phyloP scores from a whole-genome alignment of 805 yeast species.

The Brettanomyces bruxellensis region DNA sequence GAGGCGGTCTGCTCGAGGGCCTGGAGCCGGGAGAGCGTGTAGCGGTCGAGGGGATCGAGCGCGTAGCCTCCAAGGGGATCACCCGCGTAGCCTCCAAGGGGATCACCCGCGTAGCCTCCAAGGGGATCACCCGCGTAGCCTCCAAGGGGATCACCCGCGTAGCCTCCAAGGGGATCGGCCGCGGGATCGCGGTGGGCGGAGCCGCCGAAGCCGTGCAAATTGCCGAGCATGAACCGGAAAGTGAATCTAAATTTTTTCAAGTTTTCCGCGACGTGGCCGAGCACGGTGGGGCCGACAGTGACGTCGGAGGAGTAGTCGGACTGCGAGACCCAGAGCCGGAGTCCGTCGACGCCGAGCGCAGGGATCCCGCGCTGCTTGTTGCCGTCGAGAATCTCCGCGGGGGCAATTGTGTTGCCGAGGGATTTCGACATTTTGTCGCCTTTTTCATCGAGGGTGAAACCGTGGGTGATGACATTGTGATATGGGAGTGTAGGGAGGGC shows the following conservation, averaged over 20 bases:
- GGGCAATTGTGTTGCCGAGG: constrained; percentile 71
- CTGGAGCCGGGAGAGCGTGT: constrained; percentile 46
- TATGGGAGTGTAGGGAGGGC: constrained; percentile 42
- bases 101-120: not conserved
- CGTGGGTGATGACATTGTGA: constrained; percentile 77
- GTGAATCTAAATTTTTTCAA: constrained; percentile 78
- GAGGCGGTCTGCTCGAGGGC: constrained; percentile 34
- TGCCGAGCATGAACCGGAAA: constrained; percentile 74
- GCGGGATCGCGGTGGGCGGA: constrained; percentile 3
- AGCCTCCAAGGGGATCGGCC: constrained; percentile 21
- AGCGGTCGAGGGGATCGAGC: constrained; percentile 46
- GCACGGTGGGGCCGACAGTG: constrained; percentile 58
- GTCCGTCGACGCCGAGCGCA: constrained; percentile 80
- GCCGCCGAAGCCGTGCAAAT: constrained; percentile 33
- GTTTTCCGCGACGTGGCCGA: constrained; percentile 70
- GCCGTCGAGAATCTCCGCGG: constrained; percentile 60
- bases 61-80: constrained; percentile 29
- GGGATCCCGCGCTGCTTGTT: constrained; percentile 40
- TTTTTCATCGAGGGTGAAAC: constrained; percentile 80
- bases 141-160: constrained; percentile 20
- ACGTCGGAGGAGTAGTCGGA: constrained; percentile 81
- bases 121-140: constrained; percentile 31
- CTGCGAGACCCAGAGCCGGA: constrained; percentile 85
- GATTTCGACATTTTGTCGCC: constrained; percentile 94
- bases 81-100: constrained; percentile 20